Conservation (phyloP, 257 asterid genomes). For the Dorcoceras hygrometricum region DNA sequence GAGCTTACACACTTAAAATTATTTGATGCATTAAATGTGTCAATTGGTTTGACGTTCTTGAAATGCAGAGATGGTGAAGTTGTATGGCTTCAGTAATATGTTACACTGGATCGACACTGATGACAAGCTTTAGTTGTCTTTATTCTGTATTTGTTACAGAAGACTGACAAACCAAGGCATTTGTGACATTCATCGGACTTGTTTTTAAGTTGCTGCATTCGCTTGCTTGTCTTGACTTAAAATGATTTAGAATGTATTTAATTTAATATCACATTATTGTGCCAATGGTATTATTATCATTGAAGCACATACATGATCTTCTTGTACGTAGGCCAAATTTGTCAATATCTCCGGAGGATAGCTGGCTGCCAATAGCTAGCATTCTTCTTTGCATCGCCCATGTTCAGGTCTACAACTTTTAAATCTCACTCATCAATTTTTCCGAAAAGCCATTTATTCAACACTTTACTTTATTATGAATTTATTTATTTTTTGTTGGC, state of each 20-base stretch:
- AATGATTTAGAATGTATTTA: neutral
- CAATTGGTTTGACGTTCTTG: neutral
- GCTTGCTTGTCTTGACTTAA: neutral
- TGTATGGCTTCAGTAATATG: neutral
- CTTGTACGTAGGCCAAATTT: conserved; percentile 54
- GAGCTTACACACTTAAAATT: neutral
- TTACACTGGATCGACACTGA: neutral
- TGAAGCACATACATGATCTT: conserved; percentile 14
- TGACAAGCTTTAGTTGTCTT: neutral
- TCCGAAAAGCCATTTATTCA: conserved; percentile 24
- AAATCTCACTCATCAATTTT: conserved; percentile 5
- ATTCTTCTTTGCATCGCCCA: conserved; percentile 81
- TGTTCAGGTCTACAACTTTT: conserved; percentile 57
- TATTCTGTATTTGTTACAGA: neutral
- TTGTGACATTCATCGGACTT: neutral
- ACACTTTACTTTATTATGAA: too few species aligned
- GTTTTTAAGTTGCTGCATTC: neutral
- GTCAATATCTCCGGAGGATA: conserved; percentile 89
- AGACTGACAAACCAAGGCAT: too few species aligned
- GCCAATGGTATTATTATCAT: conserved; percentile 4
- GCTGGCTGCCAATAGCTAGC: conserved; percentile 97
- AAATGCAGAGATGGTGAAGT: neutral
- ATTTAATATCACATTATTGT: neutral
- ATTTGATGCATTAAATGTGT: neutral
- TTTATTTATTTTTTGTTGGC: conserved; percentile 33